Evolutionary conservation across 2,329 filamentous ascomycete species (phyloP).

Genomic region (Cladosporium sp.): DNA sequence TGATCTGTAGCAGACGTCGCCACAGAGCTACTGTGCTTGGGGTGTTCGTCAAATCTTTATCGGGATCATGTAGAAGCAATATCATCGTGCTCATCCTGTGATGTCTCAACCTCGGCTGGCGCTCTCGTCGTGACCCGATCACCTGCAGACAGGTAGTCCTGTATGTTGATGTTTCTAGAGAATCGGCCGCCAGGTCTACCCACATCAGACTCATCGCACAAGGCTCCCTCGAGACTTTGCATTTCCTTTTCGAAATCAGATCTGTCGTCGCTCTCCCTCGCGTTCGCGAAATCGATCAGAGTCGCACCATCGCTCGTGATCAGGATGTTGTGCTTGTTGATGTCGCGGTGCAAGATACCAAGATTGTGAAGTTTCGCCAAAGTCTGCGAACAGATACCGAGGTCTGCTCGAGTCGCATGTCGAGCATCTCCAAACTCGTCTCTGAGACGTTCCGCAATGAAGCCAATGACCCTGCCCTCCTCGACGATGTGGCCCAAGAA

Average conservation of each 20-base stretch:
- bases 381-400: slow-evolving; percentile 25
- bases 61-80: no score
- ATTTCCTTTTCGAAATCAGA: neutral
- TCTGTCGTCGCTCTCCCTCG: neutral
- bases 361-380: slow-evolving; percentile 33
- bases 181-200: neutral
- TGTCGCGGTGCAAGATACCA: slow-evolving; percentile 36
- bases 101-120: no score
- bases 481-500: slow-evolving; percentile 40
- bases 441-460: slow-evolving; percentile 28
- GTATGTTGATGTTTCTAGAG: neutral
- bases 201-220: neutral
- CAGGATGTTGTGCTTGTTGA: slow-evolving; percentile 39
- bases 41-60: no score
- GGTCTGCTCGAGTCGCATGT: slow-evolving; percentile 28
- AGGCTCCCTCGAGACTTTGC: neutral
- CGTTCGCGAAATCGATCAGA: slow-evolving; percentile 35
- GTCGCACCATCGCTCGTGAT: slow-evolving; percentile 22
- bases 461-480: slow-evolving; percentile 37
- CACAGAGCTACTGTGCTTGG: no score
- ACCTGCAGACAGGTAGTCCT: neutral
- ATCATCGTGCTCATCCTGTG: no score
- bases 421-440: slow-evolving; percentile 22
- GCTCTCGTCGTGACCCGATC: no score
- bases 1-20: no score